phyloP scores from a whole-genome alignment of 139 green algal species.

The Chlorokybus atmophyticus region DNA sequence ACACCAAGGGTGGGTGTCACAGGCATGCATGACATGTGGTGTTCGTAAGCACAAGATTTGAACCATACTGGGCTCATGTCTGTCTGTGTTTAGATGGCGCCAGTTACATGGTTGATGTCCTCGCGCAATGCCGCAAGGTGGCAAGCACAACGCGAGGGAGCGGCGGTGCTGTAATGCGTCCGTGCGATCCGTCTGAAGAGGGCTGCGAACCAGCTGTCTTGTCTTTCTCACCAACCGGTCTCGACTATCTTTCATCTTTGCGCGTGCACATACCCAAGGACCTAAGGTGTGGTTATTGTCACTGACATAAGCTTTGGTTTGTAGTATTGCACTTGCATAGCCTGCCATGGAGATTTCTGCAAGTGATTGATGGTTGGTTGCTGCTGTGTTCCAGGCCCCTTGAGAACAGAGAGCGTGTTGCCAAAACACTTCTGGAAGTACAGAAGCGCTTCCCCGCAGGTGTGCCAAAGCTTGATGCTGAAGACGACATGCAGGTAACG shows the following conservation, averaged over 20 bases:
- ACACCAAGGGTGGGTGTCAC: too few species aligned
- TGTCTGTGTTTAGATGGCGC: too few species aligned
- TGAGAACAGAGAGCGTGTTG: not conserved
- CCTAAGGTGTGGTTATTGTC: too few species aligned
- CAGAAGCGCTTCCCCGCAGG: conserved; percentile 23
- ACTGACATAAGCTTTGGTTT: too few species aligned
- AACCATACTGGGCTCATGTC: too few species aligned
- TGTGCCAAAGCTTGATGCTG: conserved; percentile 62
- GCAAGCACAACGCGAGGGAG: conserved; percentile 1
- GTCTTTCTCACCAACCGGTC: not conserved
- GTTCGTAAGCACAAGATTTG: too few species aligned
- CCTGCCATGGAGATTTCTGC: too few species aligned
- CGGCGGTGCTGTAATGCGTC: not conserved
- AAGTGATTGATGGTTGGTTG: too few species aligned
- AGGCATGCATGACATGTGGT: too few species aligned
- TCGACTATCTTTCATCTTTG: conserved; percentile 44
- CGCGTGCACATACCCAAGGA: conserved; percentile 56
- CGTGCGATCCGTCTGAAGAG: not conserved
- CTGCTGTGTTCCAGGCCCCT: too few species aligned
- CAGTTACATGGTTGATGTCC: conserved; percentile 40
- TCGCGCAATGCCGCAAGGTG: conserved; percentile 8
- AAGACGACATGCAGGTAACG: conserved; percentile 73
- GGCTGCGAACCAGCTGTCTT: not conserved
- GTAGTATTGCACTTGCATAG: too few species aligned
- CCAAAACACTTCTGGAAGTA: conserved; percentile 26